A percentile compares a stretch with the other conserved stretches of the same genome.
phyloP scores from a whole-genome alignment of 768 basidiomycete genomes.

The Leccinum boreale region DNA sequence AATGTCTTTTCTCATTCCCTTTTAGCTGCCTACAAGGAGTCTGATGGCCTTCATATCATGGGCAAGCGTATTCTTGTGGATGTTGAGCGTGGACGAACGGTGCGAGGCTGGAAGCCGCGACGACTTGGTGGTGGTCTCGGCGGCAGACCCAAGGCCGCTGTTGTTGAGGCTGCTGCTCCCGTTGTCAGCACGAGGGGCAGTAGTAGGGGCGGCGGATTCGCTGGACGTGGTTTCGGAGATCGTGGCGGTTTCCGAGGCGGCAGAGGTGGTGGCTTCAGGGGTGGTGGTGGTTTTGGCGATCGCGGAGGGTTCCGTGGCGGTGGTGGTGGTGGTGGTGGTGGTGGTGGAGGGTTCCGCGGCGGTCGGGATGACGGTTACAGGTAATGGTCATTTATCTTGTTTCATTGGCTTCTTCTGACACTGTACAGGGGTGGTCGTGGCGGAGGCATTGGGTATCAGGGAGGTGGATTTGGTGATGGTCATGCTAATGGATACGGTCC shows the following conservation, averaged over 20 bases:
- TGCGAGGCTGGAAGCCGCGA: slow-evolving; percentile 97
- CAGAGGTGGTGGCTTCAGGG: slow-evolving; percentile 43
- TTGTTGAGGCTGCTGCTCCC: slow-evolving; percentile 39
- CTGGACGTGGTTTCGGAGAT: slow-evolving; percentile 40
- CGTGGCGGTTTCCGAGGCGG: slow-evolving; percentile 40
- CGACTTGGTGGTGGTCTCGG: slow-evolving; percentile 98
- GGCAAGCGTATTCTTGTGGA: slow-evolving; percentile 96
- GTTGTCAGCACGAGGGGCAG: slow-evolving; percentile 28
- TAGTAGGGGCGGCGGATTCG: slow-evolving; percentile 37
- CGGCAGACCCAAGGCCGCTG: slow-evolving; percentile 80
- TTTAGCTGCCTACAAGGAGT: slow-evolving; percentile 95
- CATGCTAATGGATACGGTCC: slow-evolving; percentile 54
- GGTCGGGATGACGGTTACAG: slow-evolving; percentile 48
- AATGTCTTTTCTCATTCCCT: slow-evolving; percentile 15
- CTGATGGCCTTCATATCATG: slow-evolving; percentile 93
- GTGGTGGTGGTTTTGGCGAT: slow-evolving; percentile 44
- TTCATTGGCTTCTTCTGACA: slow-evolving; percentile 15
- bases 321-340: slow-evolving; percentile 33
- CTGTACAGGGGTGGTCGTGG: slow-evolving; percentile 56
- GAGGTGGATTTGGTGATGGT: slow-evolving; percentile 54
- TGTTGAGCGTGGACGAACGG: slow-evolving; percentile 96
- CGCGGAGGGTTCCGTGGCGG: slow-evolving; percentile 40
- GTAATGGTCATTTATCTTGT: slow-evolving; percentile 28
- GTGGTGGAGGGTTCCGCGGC: slow-evolving; percentile 36
- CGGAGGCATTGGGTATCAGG: slow-evolving; percentile 70